Conservation (phyloP, 306 rosid genomes). For the Inga laurina region DNA sequence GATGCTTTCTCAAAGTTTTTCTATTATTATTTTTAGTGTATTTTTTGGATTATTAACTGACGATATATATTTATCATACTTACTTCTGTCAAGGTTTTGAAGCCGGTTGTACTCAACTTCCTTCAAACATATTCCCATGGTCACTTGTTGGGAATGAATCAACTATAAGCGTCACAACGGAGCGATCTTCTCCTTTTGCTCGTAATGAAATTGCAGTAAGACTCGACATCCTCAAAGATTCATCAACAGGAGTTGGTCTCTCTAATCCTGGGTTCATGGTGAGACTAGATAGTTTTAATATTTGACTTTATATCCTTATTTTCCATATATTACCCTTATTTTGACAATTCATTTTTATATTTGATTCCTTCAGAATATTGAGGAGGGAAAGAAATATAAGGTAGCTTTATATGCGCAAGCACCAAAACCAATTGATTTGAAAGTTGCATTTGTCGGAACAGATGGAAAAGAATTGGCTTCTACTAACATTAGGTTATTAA, state of each 20-base stretch:
- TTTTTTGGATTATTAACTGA: too few species aligned
- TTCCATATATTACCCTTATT: not conserved
- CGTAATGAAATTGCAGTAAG: slow-evolving; percentile 56
- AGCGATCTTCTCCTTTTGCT: slow-evolving; percentile 55
- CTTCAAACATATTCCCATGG: not conserved
- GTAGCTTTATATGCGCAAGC: too few species aligned
- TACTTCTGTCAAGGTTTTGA: not conserved
- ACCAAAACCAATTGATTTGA: not conserved
- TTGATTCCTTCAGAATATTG: too few species aligned
- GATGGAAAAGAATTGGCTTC: slow-evolving; percentile 39
- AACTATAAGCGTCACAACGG: slow-evolving; percentile 41
- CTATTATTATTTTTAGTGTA: too few species aligned
- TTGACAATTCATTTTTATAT: too few species aligned
- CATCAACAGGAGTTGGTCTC: slow-evolving; percentile 62
- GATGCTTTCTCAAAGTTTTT: too few species aligned
- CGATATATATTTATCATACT: too few species aligned
- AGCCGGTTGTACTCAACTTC: not conserved
- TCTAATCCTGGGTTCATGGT: slow-evolving; percentile 51
- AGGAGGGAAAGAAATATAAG: too few species aligned
- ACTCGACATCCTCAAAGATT: slow-evolving; percentile 51
- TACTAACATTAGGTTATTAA: slow-evolving; percentile 38
- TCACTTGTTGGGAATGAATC: not conserved
- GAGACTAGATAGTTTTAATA: not conserved
- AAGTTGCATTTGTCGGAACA: not conserved
- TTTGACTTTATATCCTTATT: too few species aligned